Evolutionary conservation across 257 asterid species (phyloP), one percentile per base, ranked within the genome.

Genomic region (Mentha longifolia): DNA sequence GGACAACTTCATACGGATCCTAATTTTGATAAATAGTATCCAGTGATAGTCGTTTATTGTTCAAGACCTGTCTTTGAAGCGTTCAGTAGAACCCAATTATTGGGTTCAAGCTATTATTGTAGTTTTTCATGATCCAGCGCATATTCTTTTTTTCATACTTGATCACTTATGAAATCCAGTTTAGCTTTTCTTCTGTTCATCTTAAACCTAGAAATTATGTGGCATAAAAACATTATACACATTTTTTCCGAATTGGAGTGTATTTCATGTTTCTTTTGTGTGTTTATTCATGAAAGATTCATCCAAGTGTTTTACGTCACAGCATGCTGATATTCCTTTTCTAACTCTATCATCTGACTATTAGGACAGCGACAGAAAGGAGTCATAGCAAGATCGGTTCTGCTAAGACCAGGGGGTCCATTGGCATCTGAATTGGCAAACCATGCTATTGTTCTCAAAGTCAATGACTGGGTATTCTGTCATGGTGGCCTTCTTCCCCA

Each of bases 321-420:
- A 2, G 11, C 47, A 49, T 43, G 19, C 57, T 55, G 52, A 47
- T 60, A 54, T 20, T 65, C 61, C 65, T 68, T 77, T 0, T 79
- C 85, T 83, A 72, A 82, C 72, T 76, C 68, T 58, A 71, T 79
- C 80, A 71, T 83, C 78, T 76, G 79, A 78, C 73, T 81, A 91
- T 88, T 94, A 94, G 96, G 97, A 87, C 98, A 94, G 98, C 79
- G 91, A 70, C 98, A 91, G 64, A 94, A 89, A 79, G 98, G 98
- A 67, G 87, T 91, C 47, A 87, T 88, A 71, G 94, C 98, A 61
- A 87, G 98, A 80, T 89, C 98, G 56, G 74, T 87, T 74, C 95
- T 94, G 72, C 87, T 91, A 41, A 91, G 90, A 81, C 93, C 92
- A 6, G 98, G 98, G 45, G 98, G 98, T 67, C 92, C 91, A 20